Conservation (phyloP, 2,329 filamentous ascomycete genomes). For the Epichloe gansuensis region DNA sequence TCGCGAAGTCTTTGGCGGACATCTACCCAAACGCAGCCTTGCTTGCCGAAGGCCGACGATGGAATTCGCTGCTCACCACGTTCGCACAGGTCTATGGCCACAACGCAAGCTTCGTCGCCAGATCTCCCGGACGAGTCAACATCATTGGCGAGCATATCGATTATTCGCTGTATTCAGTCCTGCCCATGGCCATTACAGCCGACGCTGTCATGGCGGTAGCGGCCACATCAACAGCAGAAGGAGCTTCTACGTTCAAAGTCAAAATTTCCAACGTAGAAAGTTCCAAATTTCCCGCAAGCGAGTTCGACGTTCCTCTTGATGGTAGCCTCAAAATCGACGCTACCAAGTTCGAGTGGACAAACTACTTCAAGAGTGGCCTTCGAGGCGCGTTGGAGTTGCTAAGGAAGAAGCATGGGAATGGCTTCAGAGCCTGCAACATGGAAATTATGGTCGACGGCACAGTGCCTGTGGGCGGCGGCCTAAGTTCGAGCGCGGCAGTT, state of each 20-base stretch:
- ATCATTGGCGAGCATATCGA: constrained; percentile 99
- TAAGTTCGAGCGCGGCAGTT: constrained; percentile 90
- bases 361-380: constrained; percentile 94
- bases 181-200: constrained; percentile 89
- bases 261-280: constrained; percentile 69
- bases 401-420: constrained; percentile 48
- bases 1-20: constrained; percentile 61
- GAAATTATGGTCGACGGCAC: constrained; percentile 83
- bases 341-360: constrained; percentile 83
- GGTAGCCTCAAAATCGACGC: constrained; percentile 69
- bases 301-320: constrained; percentile 58
- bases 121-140: constrained; percentile 90
- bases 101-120: constrained; percentile 66
- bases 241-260: constrained; percentile 48
- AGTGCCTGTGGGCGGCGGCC: constrained; percentile 80
- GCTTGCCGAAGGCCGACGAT: constrained; percentile 56
- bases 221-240: constrained; percentile 36
- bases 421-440: constrained; percentile 60
- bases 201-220: constrained; percentile 80
- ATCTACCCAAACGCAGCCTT: constrained; percentile 73
- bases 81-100: constrained; percentile 63
- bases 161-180: constrained; percentile 90
- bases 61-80: constrained; percentile 57
- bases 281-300: constrained; percentile 60
- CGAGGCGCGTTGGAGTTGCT: constrained; percentile 70